Evolutionary conservation across 1,139 yeast species (phyloP).

Genomic region (Debaryomycetaceae sp.): DNA sequence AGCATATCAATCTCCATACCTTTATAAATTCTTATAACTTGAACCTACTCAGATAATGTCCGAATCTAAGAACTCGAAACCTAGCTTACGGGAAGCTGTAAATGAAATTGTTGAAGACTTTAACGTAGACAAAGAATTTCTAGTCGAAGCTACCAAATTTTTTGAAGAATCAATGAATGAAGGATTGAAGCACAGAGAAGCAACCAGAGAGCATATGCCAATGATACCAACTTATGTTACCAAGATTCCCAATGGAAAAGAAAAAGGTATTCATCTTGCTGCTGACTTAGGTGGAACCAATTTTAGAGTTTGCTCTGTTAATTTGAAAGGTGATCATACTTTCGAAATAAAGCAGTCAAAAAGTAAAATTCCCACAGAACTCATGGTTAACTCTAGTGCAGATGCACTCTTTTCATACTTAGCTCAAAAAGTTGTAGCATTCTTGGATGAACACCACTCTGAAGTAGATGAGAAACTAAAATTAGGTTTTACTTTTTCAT

Average conservation of each 20-base stretch:
- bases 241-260: conserved; percentile 75
- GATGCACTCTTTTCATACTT: conserved; percentile 65
- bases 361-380: conserved; percentile 66
- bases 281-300: conserved; percentile 90
- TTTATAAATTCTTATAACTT: no score
- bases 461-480: conserved; percentile 48
- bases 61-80: no score
- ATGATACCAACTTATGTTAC: conserved; percentile 90
- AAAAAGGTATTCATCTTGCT: conserved; percentile 72
- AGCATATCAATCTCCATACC: no score
- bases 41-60: no score
- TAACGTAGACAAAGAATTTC: conserved; percentile 46
- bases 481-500: conserved; percentile 88
- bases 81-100: conserved; percentile 19
- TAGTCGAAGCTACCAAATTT: conserved; percentile 58
- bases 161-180: conserved; percentile 61
- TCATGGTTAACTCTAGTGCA: conserved; percentile 55
- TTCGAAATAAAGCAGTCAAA: conserved; percentile 71
- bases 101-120: conserved; percentile 55
- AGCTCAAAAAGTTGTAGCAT: conserved; percentile 64
- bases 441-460: conserved; percentile 61
- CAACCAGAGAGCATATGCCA: conserved; percentile 57
- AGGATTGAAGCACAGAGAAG: conserved; percentile 46
- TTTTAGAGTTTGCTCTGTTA: conserved; percentile 83
- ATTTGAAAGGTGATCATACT: conserved; percentile 76